A percentile compares a stretch with the other conserved stretches of the same genome.
Evolutionary conservation across 2,329 filamentous ascomycete species (phyloP).

Genomic region (Mycocentrospora acerina): DNA sequence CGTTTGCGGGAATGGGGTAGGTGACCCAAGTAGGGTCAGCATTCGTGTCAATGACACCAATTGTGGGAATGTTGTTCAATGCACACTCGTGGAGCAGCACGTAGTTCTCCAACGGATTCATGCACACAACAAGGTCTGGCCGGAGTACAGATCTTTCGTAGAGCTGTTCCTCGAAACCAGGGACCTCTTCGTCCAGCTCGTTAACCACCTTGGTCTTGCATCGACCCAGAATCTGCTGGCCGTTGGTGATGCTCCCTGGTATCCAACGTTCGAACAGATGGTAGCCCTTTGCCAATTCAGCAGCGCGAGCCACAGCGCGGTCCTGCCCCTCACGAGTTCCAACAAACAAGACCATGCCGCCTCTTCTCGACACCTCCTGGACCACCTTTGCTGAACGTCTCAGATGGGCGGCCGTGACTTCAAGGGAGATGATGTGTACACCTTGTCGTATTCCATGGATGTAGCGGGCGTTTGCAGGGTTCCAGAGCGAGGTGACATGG

Average conservation of each 20-base stretch:
- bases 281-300: conserved; percentile 74
- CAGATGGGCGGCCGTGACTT: conserved; percentile 83
- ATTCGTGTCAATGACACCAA: conserved; percentile 93
- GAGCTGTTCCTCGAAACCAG: conserved; percentile 67
- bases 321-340: conserved; percentile 83
- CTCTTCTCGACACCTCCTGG: conserved; percentile 77
- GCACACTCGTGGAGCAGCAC: conserved; percentile 89
- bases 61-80: conserved; percentile 83
- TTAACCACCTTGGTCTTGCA: conserved; percentile 75
- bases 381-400: conserved; percentile 93
- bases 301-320: conserved; percentile 76
- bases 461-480: conserved; percentile 89
- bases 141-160: conserved; percentile 66
- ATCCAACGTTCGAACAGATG: conserved; percentile 94
- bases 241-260: conserved; percentile 88
- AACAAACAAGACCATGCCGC: conserved; percentile 86
- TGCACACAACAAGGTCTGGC: conserved; percentile 86
- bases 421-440: conserved; percentile 90
- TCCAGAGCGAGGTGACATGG: conserved; percentile 89
- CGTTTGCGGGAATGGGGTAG: conserved; percentile 94
- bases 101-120: conserved; percentile 93
- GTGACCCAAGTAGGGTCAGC: conserved; percentile 91
- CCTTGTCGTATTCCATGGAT: conserved; percentile 88
- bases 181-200: conserved; percentile 65
- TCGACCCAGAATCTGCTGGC: conserved; percentile 77